These are phyloP conservation scores for Yamadazyma membranifaciens DNA, from an alignment of 1,139 yeast genomes.

Conservation along the genomic window DNA sequence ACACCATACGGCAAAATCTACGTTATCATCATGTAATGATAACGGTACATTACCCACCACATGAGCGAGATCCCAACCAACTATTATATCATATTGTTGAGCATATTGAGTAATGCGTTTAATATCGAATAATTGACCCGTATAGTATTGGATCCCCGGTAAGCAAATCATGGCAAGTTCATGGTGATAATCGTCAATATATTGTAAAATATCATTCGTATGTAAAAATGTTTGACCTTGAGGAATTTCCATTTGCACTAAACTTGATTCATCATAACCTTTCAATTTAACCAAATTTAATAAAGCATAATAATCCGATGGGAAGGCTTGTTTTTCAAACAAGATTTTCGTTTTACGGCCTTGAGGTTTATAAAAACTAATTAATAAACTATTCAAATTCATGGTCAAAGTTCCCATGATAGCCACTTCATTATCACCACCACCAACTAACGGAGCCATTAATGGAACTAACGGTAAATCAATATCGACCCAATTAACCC, in stretches of 20 bases:
- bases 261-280: constrained; percentile 56
- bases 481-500: constrained; percentile 74
- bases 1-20: constrained; percentile 95
- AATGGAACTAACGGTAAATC: constrained; percentile 73
- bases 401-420: constrained; percentile 84
- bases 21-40: constrained; percentile 78
- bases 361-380: constrained; percentile 71
- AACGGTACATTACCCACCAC: constrained; percentile 87
- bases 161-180: constrained; percentile 72
- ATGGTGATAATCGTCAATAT: constrained; percentile 58
- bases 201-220: constrained; percentile 59
- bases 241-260: constrained; percentile 63
- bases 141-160: constrained; percentile 88
- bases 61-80: constrained; percentile 97
- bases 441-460: constrained; percentile 76
- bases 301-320: constrained; percentile 88
- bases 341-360: constrained; percentile 64
- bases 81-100: constrained; percentile 47
- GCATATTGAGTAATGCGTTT: constrained; percentile 61
- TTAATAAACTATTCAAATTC: constrained; percentile 71
- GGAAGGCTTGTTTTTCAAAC: constrained; percentile 86
- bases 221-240: constrained; percentile 54
- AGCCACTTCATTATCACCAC: constrained; percentile 70
- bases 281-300: constrained; percentile 67
- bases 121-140: constrained; percentile 86